Evolutionary conservation across 208 protist genomes (phyloP).

Genomic region (Crithidia thermophila): DNA sequence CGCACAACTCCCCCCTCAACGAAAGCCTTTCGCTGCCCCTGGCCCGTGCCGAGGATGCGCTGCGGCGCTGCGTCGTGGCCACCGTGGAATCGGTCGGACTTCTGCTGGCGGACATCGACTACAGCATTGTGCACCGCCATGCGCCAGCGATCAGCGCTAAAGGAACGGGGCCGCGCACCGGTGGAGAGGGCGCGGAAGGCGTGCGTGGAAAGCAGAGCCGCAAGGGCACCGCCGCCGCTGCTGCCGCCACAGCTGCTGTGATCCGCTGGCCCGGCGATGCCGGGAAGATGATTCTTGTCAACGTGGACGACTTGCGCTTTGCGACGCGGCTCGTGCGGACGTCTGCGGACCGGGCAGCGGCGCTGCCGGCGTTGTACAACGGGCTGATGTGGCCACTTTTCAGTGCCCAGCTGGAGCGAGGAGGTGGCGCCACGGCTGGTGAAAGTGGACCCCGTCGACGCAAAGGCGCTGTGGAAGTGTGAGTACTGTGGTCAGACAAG

Average conservation of each 20-base stretch:
- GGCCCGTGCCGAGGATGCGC: slow-evolving; percentile 19
- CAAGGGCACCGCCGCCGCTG: slow-evolving; percentile 8
- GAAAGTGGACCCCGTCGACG: not conserved
- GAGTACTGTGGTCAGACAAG: no score
- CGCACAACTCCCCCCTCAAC: not conserved
- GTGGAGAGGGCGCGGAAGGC: no score
- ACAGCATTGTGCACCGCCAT: slow-evolving; percentile 32
- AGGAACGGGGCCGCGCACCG: not conserved
- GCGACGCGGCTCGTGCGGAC: slow-evolving; percentile 45
- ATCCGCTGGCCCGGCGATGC: no score
- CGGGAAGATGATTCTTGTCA: slow-evolving; percentile 51
- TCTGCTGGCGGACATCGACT: slow-evolving; percentile 64
- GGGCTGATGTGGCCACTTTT: slow-evolving; percentile 56
- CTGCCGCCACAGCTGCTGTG: no score
- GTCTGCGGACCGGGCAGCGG: slow-evolving; percentile 13
- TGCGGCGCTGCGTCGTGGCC: slow-evolving; percentile 61
- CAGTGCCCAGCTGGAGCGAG: not conserved
- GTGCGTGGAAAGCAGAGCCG: not conserved
- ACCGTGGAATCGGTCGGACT: slow-evolving; percentile 43
- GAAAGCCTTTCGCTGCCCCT: slow-evolving; percentile 1
- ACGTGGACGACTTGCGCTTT: slow-evolving; percentile 46
- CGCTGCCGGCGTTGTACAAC: slow-evolving; percentile 34
- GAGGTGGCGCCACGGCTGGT: not conserved
- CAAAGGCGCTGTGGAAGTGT: not conserved
- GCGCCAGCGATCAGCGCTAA: not conserved